Percentiles rank a stretch among this genome's conserved stretches.
Evolutionary conservation across 1,284 basidiomycete species (phyloP).

Genomic region (Ceratobasidium sp.): DNA sequence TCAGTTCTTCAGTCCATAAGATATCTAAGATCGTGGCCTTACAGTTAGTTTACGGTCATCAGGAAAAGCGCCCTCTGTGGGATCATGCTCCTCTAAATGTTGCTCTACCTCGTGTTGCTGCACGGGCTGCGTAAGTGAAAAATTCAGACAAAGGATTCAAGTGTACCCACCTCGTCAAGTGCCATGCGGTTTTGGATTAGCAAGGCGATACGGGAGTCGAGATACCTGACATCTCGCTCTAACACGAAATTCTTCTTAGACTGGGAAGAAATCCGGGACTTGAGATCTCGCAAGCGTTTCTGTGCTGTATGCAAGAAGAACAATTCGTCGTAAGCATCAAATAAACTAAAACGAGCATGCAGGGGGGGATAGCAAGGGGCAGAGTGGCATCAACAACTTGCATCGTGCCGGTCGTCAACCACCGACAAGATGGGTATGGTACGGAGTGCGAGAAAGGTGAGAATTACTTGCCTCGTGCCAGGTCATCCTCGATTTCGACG

Average conservation of each 20-base stretch:
- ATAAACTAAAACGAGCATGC: background rate
- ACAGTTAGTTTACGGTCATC: constrained; percentile 84
- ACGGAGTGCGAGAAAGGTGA: background rate
- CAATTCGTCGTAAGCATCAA: background rate
- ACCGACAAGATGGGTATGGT: background rate
- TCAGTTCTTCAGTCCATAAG: background rate
- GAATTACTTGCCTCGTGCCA: constrained; percentile 78
- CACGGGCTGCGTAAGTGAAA: background rate
- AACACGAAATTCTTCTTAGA: constrained; percentile 99
- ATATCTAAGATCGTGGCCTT: constrained; percentile 42
- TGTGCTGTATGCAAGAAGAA: constrained; percentile 65
- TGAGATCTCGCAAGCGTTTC: constrained; percentile 92
- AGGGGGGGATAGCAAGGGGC: background rate
- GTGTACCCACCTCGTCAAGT: constrained; percentile 62
- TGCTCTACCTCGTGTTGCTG: constrained; percentile 92
- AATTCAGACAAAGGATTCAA: background rate
- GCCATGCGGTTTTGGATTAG: constrained; percentile 99
- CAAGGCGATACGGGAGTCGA: constrained; percentile 95
- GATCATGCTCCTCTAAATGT: constrained; percentile 92
- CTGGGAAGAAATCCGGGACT: constrained; percentile 96
- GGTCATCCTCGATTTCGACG: constrained; percentile 96
- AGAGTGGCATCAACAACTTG: constrained; percentile 4
- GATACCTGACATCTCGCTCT: constrained; percentile 96
- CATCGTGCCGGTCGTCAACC: background rate
- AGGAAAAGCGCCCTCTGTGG: constrained; percentile 84